A percentile compares a stretch with the other conserved stretches of the same genome.
These are phyloP conservation scores for Dioscorea dumetorum DNA, from an alignment of 106 monocot genomes.

Conservation along the genomic window DNA sequence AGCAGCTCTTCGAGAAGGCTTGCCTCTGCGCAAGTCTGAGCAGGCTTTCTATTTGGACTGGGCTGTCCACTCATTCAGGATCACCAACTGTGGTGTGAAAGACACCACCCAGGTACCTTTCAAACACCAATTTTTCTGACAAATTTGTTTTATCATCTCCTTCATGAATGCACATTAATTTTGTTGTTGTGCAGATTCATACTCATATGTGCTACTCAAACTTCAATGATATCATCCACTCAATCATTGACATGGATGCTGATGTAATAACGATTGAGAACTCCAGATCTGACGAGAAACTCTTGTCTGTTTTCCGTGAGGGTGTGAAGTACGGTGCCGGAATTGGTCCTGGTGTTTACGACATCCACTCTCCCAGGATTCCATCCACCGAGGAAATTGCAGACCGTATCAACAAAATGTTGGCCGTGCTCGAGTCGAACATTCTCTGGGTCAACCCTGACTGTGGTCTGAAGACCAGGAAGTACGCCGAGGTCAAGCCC, in stretches of 20 bases:
- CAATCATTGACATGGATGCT: conserved; percentile 82
- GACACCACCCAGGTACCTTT: conserved; percentile 66
- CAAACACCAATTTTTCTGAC: not conserved
- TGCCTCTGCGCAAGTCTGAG: conserved; percentile 74
- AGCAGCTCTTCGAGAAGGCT: conserved; percentile 64
- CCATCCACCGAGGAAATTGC: conserved; percentile 73
- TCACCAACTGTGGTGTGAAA: conserved; percentile 62
- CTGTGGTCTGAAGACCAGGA: conserved; percentile 51
- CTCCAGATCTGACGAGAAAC: conserved; percentile 79
- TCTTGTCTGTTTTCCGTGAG: conserved; percentile 65
- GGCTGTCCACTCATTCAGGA: conserved; percentile 79
- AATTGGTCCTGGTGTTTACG: conserved; percentile 50
- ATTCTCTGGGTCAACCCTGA: conserved; percentile 74
- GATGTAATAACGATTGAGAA: conserved; percentile 86
- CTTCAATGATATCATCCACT: conserved; percentile 85
- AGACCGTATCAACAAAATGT: conserved; percentile 80
- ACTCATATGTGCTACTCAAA: conserved; percentile 89
- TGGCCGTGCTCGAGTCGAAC: conserved; percentile 69
- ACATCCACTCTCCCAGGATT: conserved; percentile 81
- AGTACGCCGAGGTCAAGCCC: conserved; percentile 44
- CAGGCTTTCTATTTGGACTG: conserved; percentile 67
- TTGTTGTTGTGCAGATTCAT: conserved; percentile 29
- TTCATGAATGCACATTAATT: too few species aligned
- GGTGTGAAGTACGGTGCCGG: conserved; percentile 50
- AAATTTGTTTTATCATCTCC: not conserved